Evolutionary conservation across 345 rosid species (phyloP), one percentile per base, ranked within the genome.

Genomic region (Gossypium raimondii): DNA sequence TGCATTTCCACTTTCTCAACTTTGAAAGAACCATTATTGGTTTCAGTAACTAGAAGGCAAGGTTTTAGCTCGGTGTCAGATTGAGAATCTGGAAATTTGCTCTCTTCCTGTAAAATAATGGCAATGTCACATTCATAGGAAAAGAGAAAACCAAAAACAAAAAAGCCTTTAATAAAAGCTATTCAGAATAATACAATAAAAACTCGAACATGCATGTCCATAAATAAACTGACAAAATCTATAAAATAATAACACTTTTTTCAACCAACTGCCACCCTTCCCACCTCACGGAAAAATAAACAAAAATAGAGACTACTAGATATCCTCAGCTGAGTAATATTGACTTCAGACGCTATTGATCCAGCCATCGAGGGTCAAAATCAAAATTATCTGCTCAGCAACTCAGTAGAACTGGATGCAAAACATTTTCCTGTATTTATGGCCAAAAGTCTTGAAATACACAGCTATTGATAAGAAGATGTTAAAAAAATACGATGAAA

Each of bases 21-120:
- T 38, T 67, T 78, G 55, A 62, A 73, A 75, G 73, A 79, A 78
- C 75, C 73, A 52, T 61, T 50, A 59, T 43, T 77, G 41, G 78
- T 61, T 64, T 73, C 82, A 64, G 67, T 70, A 73, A 73, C 78
- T 79, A 69, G 77, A 69, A 60, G 47, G 56, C 66, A 83, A 44
- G 80, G 63, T 68, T 76, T 73, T 25, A 78, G 71, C 67, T 69
- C 58, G 34, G 77, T 24, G 51, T 75, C 83, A 52, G 9, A 16
- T 24, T 53, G 65, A 44, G 65, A 57, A 24, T 74, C 84, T 38
- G 72, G 51, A 58, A 45, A 64, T 81, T 20, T 63, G 72, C n/a
- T 59, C 63, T 83, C 86, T 57, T 85, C 88, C 96, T 92, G 85
- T 71, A 76, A 34, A 76, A 76, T 38, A 56, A 74, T 41, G 16